phyloP scores from a whole-genome alignment of 2,329 filamentous ascomycete species.

The Fusarium sp. region DNA sequence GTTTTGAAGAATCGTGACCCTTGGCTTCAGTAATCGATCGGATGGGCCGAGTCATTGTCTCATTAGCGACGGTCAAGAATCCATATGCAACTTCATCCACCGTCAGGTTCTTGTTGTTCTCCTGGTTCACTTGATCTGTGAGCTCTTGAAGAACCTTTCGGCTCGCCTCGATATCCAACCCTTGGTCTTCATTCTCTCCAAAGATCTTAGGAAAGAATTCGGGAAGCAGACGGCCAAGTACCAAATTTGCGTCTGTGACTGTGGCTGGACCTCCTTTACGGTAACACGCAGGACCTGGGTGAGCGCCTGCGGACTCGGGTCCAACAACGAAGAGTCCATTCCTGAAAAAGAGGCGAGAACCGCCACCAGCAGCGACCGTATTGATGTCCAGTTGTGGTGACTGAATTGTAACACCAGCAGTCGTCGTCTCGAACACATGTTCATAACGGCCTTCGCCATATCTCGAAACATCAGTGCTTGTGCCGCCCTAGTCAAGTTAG shows the following conservation, averaged over 20 bases:
- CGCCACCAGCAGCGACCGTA: slow-evolving; percentile 91
- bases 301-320: slow-evolving; percentile 87
- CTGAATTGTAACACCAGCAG: slow-evolving; percentile 93
- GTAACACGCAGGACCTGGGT: slow-evolving; percentile 92
- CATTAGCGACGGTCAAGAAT: slow-evolving; percentile 90
- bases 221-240: slow-evolving; percentile 84
- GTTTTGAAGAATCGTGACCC: slow-evolving; percentile 89
- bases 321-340: slow-evolving; percentile 93
- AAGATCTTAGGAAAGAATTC: slow-evolving; percentile 98
- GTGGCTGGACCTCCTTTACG: slow-evolving; percentile 89
- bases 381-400: slow-evolving; percentile 95
- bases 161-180: slow-evolving; percentile 80
- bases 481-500: slow-evolving; percentile 70
- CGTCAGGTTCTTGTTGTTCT: slow-evolving; percentile 77
- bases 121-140: slow-evolving; percentile 80
- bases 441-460: slow-evolving; percentile 89
- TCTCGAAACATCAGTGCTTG: slow-evolving; percentile 89
- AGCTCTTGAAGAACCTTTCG: slow-evolving; percentile 80
- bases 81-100: slow-evolving; percentile 89
- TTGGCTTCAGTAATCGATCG: slow-evolving; percentile 91
- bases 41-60: slow-evolving; percentile 91
- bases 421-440: slow-evolving; percentile 94
- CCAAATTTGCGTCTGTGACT: slow-evolving; percentile 93
- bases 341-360: slow-evolving; percentile 85
- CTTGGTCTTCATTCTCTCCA: slow-evolving; percentile 86